phyloP scores from a whole-genome alignment of 495 filamentous ascomycete genomes.

The Eremomyces bilateralis region DNA sequence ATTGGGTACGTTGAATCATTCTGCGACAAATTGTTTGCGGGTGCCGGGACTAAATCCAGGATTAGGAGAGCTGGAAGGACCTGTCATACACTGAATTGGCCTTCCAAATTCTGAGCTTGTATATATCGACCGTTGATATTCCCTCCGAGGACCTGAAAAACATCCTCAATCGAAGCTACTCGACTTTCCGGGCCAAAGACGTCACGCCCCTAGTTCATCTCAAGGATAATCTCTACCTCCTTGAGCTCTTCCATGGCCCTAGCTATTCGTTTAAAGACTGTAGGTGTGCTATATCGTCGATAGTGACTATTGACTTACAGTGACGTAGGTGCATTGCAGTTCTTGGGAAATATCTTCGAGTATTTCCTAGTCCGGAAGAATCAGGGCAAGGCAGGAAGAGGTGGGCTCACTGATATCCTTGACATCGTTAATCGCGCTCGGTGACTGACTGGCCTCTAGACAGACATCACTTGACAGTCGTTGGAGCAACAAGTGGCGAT shows the following conservation, averaged over 20 bases:
- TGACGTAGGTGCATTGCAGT: slow-evolving; percentile 74
- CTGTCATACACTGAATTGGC: slow-evolving; percentile 62
- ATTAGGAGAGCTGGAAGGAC: slow-evolving; percentile 45
- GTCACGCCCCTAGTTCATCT: slow-evolving; percentile 53
- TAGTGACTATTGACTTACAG: no score
- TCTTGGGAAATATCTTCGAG: slow-evolving; percentile 89
- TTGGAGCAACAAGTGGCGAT: slow-evolving; percentile 85
- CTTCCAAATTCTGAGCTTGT: slow-evolving; percentile 51
- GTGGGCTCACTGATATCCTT: no score
- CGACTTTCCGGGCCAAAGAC: slow-evolving; percentile 59
- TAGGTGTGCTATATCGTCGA: no score
- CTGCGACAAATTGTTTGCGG: no score
- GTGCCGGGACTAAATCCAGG: no score
- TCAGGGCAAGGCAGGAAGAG: slow-evolving; percentile 38
- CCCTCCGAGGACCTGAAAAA: slow-evolving; percentile 53
- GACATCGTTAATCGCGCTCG: no score
- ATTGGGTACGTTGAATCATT: no score
- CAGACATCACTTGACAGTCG: slow-evolving; percentile 69
- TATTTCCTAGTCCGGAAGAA: slow-evolving; percentile 81
- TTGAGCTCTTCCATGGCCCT: slow-evolving; percentile 95
- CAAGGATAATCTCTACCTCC: slow-evolving; percentile 50
- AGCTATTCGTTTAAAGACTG: slow-evolving; percentile 92
- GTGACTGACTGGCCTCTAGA: no score
- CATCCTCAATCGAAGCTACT: slow-evolving; percentile 63
- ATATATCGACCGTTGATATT: slow-evolving; percentile 66